These are phyloP conservation scores for Penicillium taxi DNA, from an alignment of 495 filamentous ascomycete species.

Conservation along the genomic window DNA sequence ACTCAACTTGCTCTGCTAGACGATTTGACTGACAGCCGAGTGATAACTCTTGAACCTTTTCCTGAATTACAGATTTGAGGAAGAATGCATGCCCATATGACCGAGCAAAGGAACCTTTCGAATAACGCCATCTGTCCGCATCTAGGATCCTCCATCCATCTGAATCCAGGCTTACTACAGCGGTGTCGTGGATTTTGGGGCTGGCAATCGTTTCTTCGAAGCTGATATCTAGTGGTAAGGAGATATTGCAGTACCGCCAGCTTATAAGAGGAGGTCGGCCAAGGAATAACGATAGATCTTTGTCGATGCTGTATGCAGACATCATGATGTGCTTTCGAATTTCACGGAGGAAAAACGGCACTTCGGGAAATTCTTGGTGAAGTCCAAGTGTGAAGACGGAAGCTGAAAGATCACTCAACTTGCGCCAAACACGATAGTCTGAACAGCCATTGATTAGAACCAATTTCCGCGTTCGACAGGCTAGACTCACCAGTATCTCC, in stretches of 20 bases:
- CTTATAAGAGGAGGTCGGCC: conserved; percentile 46
- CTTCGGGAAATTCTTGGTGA: conserved; percentile 35
- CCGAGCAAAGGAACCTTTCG: conserved; percentile 25
- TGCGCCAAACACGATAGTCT: conserved; percentile 25
- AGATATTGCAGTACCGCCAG: conserved; percentile 42
- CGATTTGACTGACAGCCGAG: conserved; percentile 27
- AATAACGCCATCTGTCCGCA: conserved; percentile 22
- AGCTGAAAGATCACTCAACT: conserved; percentile 19
- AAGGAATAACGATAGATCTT: conserved; percentile 40
- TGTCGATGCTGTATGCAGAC: conserved; percentile 38
- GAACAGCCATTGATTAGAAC: not conserved
- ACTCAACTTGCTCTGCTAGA: conserved; percentile 16
- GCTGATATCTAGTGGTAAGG: conserved; percentile 45
- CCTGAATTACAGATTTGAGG: conserved; percentile 36
- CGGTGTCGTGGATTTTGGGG: conserved; percentile 24
- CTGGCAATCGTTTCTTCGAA: conserved; percentile 39
- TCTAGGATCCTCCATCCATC: conserved; percentile 52
- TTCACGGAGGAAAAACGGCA: conserved; percentile 41
- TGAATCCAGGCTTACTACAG: conserved; percentile 31
- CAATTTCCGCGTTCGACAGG: not conserved
- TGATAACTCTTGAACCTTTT: conserved; percentile 49
- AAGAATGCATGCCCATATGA: too few species aligned
- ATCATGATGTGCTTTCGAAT: conserved; percentile 42
- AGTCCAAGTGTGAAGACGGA: conserved; percentile 44
- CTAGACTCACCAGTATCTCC: conserved; percentile 18